Evolutionary conservation across 805 yeast genomes (phyloP), one percentile per base, ranked within the genome.

Genomic region (Saccharomyces jurei): DNA sequence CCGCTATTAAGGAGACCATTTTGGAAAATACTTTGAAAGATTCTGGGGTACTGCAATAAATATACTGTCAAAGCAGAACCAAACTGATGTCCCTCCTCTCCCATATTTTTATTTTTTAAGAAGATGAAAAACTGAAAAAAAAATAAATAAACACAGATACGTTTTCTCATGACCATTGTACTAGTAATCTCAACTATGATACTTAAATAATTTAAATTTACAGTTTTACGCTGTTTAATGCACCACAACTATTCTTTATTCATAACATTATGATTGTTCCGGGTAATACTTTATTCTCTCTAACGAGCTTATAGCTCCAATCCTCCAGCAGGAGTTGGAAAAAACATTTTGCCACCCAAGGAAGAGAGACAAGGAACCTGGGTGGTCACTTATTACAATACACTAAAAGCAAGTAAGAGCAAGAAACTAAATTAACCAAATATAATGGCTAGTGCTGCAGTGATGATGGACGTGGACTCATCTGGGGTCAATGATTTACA

Each of bases 1-100:
- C 89, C 11, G 91, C 92, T 6, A 88, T 87, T 41, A 84, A 83
- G 63, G 94, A 87, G 66, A 86, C 90, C 3, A 83, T 87, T 50
- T 75, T 88, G 65, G 89, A 87, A 60, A 87, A 87, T 65, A 76
- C 87, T 21, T 77, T 87, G 60, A 82, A 82, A 66, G 92, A 86
- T 62, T 83, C 89, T 52, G 94, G 94, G 30, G 77, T 87, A 49
- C 72, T 86, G 58, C 82, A 70, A 59, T 56, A 17, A 41, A 31
- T 22, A 13, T 27, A 30, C 5, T 25, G 31, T 6, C 10, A 41
- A 21, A 21, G 44, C 25, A 17, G 36, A 22, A 44, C 41, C 6
- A 26, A n/a, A 41, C 21, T 30, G 27, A 25, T 17, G 47, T 47
- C 9, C 36, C 14, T 6, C n/a, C 30, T 6, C 31, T 22, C 25